These are phyloP conservation scores for Lactuca sativa DNA, from an alignment of 129 eudicot genomes.

Conservation along the genomic window DNA sequence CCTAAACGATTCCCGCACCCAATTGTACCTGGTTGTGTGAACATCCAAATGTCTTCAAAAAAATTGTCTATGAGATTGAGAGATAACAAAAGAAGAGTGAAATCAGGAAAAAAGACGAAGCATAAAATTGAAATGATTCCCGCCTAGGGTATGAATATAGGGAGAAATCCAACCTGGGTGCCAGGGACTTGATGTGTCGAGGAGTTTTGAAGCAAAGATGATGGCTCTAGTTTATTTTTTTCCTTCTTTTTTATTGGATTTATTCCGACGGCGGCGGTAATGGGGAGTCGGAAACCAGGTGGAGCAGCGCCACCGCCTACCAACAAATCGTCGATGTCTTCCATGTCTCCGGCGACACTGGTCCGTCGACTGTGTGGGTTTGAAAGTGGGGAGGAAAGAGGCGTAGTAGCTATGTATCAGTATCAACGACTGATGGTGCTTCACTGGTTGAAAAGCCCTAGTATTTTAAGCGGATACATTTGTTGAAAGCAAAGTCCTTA, in stretches of 20 bases:
- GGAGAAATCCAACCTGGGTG: constrained; percentile 58
- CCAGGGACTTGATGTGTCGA: constrained; percentile 65
- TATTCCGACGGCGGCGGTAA: constrained; percentile 64
- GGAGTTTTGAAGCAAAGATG: constrained; percentile 24
- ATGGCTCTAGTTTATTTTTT: constrained; percentile 5
- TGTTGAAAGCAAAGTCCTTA: too few species aligned
- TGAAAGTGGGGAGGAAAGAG: not conserved
- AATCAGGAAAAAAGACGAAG: not conserved
- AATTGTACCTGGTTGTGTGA: constrained; percentile 91
- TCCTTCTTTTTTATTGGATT: constrained; percentile 44
- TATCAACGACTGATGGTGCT: not conserved
- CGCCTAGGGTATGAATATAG: not conserved
- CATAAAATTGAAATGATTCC: not conserved
- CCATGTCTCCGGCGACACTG: constrained; percentile 45
- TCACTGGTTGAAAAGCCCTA: too few species aligned
- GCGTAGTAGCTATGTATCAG: not conserved
- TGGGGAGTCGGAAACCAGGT: constrained; percentile 80
- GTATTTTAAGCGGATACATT: too few species aligned
- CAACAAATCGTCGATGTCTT: constrained; percentile 93
- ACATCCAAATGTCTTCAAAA: constrained; percentile 93
- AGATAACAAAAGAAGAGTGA: not conserved
- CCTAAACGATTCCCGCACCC: too few species aligned
- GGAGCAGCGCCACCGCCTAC: constrained; percentile 68
- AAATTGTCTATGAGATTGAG: constrained; percentile 59
- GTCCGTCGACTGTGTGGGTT: not conserved